These are phyloP conservation scores for Ammopiptanthus mongolicus DNA, from an alignment of 306 rosid genomes.

Conservation along the genomic window DNA sequence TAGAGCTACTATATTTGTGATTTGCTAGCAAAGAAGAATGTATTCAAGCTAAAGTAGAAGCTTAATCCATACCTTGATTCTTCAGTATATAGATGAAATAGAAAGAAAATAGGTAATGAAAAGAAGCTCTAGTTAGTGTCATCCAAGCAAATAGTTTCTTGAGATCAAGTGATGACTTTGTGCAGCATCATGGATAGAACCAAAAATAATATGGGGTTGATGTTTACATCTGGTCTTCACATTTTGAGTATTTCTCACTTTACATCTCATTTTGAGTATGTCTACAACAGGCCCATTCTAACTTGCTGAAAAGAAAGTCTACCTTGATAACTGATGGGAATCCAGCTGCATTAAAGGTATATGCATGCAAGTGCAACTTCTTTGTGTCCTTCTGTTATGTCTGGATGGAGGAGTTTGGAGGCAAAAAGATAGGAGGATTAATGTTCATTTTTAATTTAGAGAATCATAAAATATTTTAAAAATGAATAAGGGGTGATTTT, in stretches of 20 bases:
- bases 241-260: neutral
- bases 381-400: neutral
- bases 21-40: neutral
- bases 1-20: neutral
- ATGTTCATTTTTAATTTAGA: neutral
- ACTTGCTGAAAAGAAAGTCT: constrained; percentile 30
- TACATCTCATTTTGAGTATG: neutral
- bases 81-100: neutral
- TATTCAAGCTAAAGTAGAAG: neutral
- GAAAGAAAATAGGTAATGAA: neutral
- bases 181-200: neutral
- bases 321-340: neutral
- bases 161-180: neutral
- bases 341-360: constrained; percentile 31
- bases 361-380: neutral
- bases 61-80: neutral
- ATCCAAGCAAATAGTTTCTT: neutral
- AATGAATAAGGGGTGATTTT: neutral
- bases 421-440: neutral
- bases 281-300: constrained; percentile 19
- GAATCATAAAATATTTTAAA: no score
- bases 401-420: neutral
- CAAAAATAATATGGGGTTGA: neutral
- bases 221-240: neutral
- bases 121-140: neutral